Conservation (phyloP, 140 eudicot genomes). For the Bidens hawaiensis region DNA sequence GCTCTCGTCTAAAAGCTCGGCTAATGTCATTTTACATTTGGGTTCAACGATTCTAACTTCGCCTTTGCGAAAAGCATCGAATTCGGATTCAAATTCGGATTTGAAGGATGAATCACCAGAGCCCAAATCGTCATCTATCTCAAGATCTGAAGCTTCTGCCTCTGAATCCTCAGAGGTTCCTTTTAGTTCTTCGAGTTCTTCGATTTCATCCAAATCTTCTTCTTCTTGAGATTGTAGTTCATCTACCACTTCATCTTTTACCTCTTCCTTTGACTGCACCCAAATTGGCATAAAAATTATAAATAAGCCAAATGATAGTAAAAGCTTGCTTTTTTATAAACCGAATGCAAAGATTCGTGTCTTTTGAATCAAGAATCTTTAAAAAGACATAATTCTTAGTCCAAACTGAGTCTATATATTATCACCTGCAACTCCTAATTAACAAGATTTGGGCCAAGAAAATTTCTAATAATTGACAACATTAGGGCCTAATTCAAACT, state of each 20-base stretch:
- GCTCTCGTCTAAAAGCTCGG: conserved; percentile 90
- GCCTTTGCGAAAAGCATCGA: conserved; percentile 57
- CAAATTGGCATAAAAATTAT: background rate
- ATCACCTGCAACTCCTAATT: too few relatives aligned
- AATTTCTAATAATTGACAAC: background rate
- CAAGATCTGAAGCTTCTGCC: conserved; percentile 46
- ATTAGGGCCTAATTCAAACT: background rate
- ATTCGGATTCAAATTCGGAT: conserved; percentile 54
- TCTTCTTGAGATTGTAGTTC: conserved; percentile 77
- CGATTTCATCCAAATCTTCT: conserved; percentile 81
- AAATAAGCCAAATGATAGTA: background rate
- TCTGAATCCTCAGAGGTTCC: conserved; percentile 48
- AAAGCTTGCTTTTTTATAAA: background rate
- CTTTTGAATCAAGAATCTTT: conserved; percentile 8
- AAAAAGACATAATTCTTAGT: background rate
- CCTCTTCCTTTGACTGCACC: conserved; percentile 28
- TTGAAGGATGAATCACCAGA: conserved; percentile 29
- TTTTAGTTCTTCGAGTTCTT: conserved; percentile 61
- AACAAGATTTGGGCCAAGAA: background rate
- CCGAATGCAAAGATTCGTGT: background rate
- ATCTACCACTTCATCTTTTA: conserved; percentile 34
- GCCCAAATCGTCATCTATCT: conserved; percentile 41
- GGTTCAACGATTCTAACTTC: conserved; percentile 81
- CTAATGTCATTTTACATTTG: conserved; percentile 77
- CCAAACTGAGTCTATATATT: too few relatives aligned